phyloP scores from a whole-genome alignment of 306 rosid species.

The Lathyrus oleraceus region DNA sequence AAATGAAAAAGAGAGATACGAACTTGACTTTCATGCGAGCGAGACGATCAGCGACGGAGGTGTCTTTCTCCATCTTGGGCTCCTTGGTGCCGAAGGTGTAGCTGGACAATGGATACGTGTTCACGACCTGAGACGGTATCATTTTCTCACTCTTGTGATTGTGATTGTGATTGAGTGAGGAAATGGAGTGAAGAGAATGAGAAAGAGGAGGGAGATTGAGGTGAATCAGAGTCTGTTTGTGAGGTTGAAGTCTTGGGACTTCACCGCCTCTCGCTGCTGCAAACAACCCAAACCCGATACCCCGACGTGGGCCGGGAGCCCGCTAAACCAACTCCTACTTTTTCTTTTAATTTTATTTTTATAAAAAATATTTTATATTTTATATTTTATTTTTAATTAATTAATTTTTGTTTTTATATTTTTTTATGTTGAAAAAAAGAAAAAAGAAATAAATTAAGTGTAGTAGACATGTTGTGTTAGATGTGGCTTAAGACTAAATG shows the following conservation, averaged over 20 bases:
- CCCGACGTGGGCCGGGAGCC: background rate
- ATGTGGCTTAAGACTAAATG: no score
- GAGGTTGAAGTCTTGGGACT: no score
- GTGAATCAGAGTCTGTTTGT: background rate
- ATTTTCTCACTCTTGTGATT: slow-evolving; percentile 24
- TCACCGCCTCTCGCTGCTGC: no score
- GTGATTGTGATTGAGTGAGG: background rate
- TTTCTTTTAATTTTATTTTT: no score
- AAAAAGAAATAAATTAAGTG: no score
- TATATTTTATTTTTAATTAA: no score
- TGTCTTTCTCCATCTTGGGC: slow-evolving; percentile 99
- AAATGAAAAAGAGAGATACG: background rate
- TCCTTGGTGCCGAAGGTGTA: slow-evolving; percentile 99
- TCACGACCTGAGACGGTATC: slow-evolving; percentile 83
- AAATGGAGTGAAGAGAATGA: background rate
- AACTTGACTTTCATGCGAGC: slow-evolving; percentile 99
- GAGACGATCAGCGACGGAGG: slow-evolving; percentile 99
- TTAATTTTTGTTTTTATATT: no score
- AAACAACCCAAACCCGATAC: background rate
- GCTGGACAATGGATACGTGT: slow-evolving; percentile 94
- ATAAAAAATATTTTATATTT: no score
- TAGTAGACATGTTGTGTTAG: no score
- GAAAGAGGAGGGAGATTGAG: background rate
- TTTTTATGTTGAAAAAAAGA: no score
- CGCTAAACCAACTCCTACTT: background rate